phyloP scores from a whole-genome alignment of 108 stramenopile species.

The Cyclotella sp. region DNA sequence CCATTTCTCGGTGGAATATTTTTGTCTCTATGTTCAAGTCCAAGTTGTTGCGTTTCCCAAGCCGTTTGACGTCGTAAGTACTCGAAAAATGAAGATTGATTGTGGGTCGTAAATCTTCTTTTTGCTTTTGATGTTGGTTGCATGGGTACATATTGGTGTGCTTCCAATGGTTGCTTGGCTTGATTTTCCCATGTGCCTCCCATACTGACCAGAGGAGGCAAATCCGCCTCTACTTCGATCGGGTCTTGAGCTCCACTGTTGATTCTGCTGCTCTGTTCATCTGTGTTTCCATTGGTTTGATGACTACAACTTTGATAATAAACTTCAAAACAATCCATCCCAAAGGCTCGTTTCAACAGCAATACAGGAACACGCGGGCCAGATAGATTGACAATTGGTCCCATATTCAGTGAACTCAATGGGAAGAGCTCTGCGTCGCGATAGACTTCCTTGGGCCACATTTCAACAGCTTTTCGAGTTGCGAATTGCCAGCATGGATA shows the following conservation, averaged over 20 bases:
- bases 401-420: constrained; percentile 53
- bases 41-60: constrained; percentile 37
- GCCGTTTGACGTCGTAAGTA: constrained; percentile 45
- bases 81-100: constrained; percentile 42
- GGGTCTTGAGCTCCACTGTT: background rate
- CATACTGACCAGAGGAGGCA: constrained; percentile 44
- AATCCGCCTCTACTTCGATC: background rate
- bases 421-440: constrained; percentile 65
- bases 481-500: constrained; percentile 74
- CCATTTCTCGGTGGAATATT: background rate
- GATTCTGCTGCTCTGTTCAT: too few relatives aligned
- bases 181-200: constrained; percentile 66
- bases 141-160: constrained; percentile 74
- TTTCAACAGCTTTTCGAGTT: constrained; percentile 76
- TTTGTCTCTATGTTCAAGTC: background rate
- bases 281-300: constrained; percentile 5
- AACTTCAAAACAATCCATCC: constrained; percentile 73
- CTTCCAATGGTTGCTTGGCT: constrained; percentile 52
- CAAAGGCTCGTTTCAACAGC: constrained; percentile 71
- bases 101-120: constrained; percentile 57
- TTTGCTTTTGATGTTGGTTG: constrained; percentile 58
- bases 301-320: constrained; percentile 71
- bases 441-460: constrained; percentile 78
- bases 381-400: constrained; percentile 54
- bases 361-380: constrained; percentile 58